phyloP scores from a whole-genome alignment of 768 basidiomycete species.

The Thelephora aurantiotincta region DNA sequence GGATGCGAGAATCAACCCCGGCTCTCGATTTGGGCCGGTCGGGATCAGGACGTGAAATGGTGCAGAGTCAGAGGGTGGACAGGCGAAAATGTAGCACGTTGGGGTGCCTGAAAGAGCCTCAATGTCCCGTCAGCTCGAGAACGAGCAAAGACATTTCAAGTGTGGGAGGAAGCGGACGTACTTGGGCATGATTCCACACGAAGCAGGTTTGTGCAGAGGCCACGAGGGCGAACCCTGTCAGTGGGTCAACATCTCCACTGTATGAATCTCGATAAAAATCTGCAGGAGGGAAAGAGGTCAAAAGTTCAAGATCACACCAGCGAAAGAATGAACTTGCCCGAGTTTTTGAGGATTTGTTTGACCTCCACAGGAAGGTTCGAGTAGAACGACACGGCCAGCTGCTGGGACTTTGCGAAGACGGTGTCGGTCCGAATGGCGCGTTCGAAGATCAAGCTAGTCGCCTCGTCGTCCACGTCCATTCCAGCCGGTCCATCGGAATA shows the following conservation, averaged over 20 bases:
- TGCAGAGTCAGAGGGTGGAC: constrained; percentile 44
- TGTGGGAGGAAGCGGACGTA: constrained; percentile 11
- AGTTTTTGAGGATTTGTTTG: constrained; percentile 52
- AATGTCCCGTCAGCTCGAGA: constrained; percentile 1
- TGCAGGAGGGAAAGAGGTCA: constrained; percentile 12
- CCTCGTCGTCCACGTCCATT: constrained; percentile 58
- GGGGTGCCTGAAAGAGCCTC: constrained; percentile 56
- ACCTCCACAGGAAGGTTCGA: constrained; percentile 61
- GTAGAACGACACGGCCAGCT: constrained; percentile 53
- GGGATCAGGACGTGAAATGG: constrained; percentile 46
- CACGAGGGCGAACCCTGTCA: constrained; percentile 63
- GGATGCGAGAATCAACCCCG: constrained; percentile 73
- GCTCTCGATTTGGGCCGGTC: constrained; percentile 56
- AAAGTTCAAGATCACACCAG: neutral
- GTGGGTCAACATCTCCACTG: constrained; percentile 54
- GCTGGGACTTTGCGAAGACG: constrained; percentile 60
- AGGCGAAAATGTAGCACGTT: constrained; percentile 74
- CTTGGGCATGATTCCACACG: constrained; percentile 74
- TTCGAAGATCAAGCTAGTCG: constrained; percentile 25
- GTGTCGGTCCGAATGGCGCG: constrained; percentile 18
- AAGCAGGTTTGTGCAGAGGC: constrained; percentile 63
- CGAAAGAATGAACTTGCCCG: constrained; percentile 23
- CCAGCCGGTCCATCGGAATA: constrained; percentile 20
- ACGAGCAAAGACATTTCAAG: neutral
- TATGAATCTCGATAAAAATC: constrained; percentile 59